These are phyloP conservation scores for Vaccinium vitisidaea DNA, from an alignment of 148 eudicot genomes.

Conservation along the genomic window DNA sequence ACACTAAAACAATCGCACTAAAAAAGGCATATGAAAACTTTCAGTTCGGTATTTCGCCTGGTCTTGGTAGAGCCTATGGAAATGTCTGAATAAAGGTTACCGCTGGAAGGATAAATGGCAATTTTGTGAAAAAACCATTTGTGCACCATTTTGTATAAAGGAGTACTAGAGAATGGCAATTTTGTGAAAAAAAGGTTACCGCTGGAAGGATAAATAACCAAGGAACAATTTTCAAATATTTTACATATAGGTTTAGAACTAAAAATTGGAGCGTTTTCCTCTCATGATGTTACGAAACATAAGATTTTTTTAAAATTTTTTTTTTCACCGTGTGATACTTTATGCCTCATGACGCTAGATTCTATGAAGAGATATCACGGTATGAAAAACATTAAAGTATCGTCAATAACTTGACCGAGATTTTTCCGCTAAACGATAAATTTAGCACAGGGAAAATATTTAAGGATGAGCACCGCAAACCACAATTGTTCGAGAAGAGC, in stretches of 20 bases:
- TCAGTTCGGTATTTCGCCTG: neutral
- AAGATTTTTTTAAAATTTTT: neutral
- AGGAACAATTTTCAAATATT: neutral
- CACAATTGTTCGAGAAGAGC: neutral
- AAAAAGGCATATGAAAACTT: neutral
- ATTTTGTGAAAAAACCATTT: too few relatives aligned
- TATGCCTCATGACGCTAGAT: neutral
- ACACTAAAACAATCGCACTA: neutral
- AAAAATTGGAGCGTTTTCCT: too few relatives aligned
- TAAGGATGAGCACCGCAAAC: neutral
- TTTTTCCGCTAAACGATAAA: neutral
- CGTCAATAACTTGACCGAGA: neutral
- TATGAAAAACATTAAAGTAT: neutral
- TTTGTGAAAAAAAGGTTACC: too few relatives aligned
- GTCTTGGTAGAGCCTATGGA: neutral
- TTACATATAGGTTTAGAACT: neutral
- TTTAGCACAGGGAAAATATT: neutral
- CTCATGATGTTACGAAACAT: too few relatives aligned
- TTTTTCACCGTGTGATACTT: neutral
- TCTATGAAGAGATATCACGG: neutral
- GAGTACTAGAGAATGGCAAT: too few relatives aligned
- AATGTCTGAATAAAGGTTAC: too few relatives aligned
- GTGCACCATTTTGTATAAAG: too few relatives aligned
- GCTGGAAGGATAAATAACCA: neutral
- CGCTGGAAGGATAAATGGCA: neutral